Evolutionary conservation across 2,329 filamentous ascomycete genomes (phyloP).

Genomic region (Xenosphaeropsis pyriputrescens): DNA sequence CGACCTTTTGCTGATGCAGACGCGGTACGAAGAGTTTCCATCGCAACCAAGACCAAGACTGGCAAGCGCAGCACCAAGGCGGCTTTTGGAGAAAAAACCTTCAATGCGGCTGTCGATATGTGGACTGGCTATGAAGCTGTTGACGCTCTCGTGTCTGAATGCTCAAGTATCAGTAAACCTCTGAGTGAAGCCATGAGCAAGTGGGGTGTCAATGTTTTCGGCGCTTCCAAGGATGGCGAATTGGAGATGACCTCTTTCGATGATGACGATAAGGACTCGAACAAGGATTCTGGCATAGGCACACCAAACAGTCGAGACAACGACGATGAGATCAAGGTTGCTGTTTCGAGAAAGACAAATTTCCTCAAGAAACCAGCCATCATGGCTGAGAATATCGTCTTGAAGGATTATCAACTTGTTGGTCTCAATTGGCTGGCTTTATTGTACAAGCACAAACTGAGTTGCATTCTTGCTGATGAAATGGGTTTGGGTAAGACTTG

Average conservation of each 20-base stretch:
- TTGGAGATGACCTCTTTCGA: constrained; percentile 40
- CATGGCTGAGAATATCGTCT: constrained; percentile 60
- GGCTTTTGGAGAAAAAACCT: constrained; percentile 49
- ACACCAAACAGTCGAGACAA: constrained; percentile 33
- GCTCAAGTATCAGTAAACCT: constrained; percentile 57
- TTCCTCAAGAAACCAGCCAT: constrained; percentile 45
- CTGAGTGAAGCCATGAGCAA: constrained; percentile 47
- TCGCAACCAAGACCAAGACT: constrained; percentile 28
- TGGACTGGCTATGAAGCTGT: constrained; percentile 69
- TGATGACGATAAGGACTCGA: constrained; percentile 14
- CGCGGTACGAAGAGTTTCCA: constrained; percentile 49
- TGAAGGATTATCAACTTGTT: constrained; percentile 91
- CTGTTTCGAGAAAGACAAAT: constrained; percentile 9
- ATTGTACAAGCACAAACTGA: constrained; percentile 64
- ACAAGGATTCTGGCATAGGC: constrained; percentile 49
- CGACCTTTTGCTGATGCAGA: constrained; percentile 59
- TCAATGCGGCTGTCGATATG: constrained; percentile 57
- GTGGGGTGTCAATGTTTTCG: constrained; percentile 55
- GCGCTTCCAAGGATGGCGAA: constrained; percentile 41
- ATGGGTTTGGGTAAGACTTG: constrained; percentile 97
- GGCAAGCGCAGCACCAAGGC: constrained; percentile 30
- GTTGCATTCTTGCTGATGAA: constrained; percentile 89
- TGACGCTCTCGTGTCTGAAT: constrained; percentile 65
- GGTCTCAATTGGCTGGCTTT: constrained; percentile 90
- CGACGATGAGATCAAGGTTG: constrained; percentile 23